phyloP scores from a whole-genome alignment of 495 filamentous ascomycete species.

The Aspergillus affinis region DNA sequence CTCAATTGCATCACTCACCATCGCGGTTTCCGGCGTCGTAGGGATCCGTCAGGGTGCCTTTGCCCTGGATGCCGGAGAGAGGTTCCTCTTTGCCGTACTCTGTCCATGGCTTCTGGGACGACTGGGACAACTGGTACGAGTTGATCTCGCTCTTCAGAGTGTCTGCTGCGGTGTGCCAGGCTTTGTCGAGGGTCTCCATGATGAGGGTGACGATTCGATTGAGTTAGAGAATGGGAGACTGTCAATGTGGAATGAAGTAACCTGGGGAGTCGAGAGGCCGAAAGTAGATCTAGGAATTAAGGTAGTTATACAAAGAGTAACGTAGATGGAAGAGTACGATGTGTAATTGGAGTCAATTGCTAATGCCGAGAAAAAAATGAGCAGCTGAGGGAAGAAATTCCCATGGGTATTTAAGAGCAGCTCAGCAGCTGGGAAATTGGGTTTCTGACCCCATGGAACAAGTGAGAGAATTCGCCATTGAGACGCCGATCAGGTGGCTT shows the following conservation, averaged over 20 bases:
- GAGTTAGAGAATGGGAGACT: background rate
- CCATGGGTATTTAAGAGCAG: background rate
- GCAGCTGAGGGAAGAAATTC: background rate
- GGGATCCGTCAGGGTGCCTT: slow-evolving; percentile 37
- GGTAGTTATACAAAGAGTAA: background rate
- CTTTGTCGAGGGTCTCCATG: slow-evolving; percentile 43
- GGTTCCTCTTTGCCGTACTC: slow-evolving; percentile 39
- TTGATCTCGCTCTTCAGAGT: slow-evolving; percentile 35
- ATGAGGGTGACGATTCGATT: background rate
- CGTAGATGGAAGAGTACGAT: background rate
- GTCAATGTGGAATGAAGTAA: background rate
- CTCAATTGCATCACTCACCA: slow-evolving; percentile 28
- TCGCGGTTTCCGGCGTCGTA: slow-evolving; percentile 47
- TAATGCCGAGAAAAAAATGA: background rate
- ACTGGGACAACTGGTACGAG: slow-evolving; percentile 4
- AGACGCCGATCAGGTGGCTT: background rate
- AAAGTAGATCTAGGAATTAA: background rate
- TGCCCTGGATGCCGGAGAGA: slow-evolving; percentile 42
- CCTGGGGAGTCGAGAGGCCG: background rate
- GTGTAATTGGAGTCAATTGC: background rate
- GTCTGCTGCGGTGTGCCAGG: slow-evolving; percentile 35
- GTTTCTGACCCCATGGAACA: background rate
- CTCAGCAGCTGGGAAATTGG: background rate
- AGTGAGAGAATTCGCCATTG: background rate
- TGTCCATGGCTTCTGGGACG: slow-evolving; percentile 11